A percentile compares a stretch with the other conserved stretches of the same genome.
phyloP scores from a whole-genome alignment of 108 stramenopile genomes.

The Nitzschia inconspicua region DNA sequence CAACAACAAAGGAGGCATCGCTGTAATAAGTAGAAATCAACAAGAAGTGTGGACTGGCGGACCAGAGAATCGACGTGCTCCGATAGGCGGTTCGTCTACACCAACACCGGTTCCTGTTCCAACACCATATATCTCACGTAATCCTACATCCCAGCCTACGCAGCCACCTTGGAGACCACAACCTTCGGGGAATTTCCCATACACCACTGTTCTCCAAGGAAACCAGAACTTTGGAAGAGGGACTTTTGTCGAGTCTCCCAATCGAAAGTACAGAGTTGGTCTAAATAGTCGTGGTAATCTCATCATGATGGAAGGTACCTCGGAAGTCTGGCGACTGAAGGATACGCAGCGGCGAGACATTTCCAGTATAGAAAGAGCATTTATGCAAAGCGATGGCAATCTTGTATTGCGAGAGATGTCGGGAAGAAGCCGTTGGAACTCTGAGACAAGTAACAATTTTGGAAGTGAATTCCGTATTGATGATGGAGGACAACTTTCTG shows the following conservation, averaged over 20 bases:
- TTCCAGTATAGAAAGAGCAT: slow-evolving; percentile 4
- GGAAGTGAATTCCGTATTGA: slow-evolving; percentile 1
- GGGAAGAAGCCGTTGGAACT: slow-evolving; percentile 1
- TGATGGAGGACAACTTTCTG: slow-evolving; percentile 9
- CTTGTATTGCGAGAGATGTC: neutral
- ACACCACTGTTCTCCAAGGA: neutral
- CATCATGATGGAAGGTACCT: neutral
- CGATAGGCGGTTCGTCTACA: neutral
- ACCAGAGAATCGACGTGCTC: neutral
- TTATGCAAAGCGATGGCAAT: slow-evolving; percentile 18
- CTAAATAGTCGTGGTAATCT: slow-evolving; percentile 3
- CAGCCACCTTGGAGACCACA: neutral
- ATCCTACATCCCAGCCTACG: neutral
- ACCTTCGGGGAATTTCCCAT: neutral
- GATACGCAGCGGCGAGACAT: neutral
- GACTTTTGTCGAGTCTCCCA: slow-evolving; percentile 8
- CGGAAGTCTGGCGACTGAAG: slow-evolving; percentile 6
- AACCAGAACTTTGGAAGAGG: slow-evolving; percentile 1
- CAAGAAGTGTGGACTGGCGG: neutral
- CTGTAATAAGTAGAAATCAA: neutral
- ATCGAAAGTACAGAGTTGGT: slow-evolving; percentile 5
- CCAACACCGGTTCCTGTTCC: neutral
- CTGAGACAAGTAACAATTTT: slow-evolving; percentile 8
- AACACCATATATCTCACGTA: neutral
- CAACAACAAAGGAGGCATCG: neutral